Percentiles rank a stretch among this genome's conserved stretches.
These are phyloP conservation scores for Pleodorina starrii DNA, from an alignment of 139 green algal genomes.

Conservation along the genomic window DNA sequence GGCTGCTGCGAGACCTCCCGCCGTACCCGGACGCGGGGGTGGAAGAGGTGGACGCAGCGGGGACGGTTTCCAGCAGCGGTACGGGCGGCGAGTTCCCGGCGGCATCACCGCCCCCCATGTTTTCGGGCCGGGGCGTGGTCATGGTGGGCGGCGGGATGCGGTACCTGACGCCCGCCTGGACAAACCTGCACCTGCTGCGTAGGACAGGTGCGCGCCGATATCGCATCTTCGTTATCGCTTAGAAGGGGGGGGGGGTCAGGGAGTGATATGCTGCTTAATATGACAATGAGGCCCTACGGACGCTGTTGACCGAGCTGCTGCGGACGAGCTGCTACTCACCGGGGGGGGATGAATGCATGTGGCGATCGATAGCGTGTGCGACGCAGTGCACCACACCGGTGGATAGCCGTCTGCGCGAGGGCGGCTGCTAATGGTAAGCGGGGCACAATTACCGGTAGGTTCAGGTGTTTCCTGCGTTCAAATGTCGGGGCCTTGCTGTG, in stretches of 20 bases:
- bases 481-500: too few species aligned
- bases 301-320: too few species aligned
- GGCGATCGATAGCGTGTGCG: not conserved
- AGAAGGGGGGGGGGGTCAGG: too few species aligned
- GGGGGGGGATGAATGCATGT: not conserved
- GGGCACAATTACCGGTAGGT: not conserved
- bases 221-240: too few species aligned
- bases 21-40: constrained; percentile 41
- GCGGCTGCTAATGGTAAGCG: too few species aligned
- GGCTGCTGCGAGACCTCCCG: constrained; percentile 48
- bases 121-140: constrained; percentile 58
- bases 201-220: constrained; percentile 18
- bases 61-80: not conserved
- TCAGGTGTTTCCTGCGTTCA: not conserved
- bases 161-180: constrained; percentile 70
- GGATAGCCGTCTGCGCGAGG: too few species aligned
- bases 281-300: too few species aligned
- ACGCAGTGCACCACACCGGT: not conserved
- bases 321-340: too few species aligned
- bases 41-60: not conserved
- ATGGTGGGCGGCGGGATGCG: constrained; percentile 62
- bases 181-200: constrained; percentile 65
- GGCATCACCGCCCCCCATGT: constrained; percentile 15
- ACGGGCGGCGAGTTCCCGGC: not conserved
- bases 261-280: too few species aligned